phyloP scores from a whole-genome alignment of 2,329 filamentous ascomycete species.

The Magnaporthiopsis incrustans region DNA sequence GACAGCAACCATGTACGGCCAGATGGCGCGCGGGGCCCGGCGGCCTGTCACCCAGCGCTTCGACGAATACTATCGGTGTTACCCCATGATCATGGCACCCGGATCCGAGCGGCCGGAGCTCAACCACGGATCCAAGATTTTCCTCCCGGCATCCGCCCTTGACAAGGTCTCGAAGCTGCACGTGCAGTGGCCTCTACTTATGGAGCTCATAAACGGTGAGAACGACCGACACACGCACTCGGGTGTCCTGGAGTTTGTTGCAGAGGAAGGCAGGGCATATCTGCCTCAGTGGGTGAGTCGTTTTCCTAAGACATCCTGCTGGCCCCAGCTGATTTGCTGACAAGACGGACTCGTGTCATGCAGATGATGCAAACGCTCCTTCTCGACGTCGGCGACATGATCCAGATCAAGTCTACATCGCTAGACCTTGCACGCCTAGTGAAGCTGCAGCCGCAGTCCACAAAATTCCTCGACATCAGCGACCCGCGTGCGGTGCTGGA shows the following conservation, averaged over 20 bases:
- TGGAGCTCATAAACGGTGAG: slow-evolving; percentile 88
- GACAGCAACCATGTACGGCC: slow-evolving; percentile 29
- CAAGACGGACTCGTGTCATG: neutral
- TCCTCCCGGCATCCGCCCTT: slow-evolving; percentile 90
- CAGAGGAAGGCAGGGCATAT: slow-evolving; percentile 94
- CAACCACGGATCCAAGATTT: slow-evolving; percentile 96
- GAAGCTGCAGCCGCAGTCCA: slow-evolving; percentile 91
- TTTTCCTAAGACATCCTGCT: slow-evolving; percentile 8
- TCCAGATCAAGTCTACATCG: slow-evolving; percentile 92
- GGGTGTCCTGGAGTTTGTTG: slow-evolving; percentile 94
- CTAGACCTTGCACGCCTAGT: slow-evolving; percentile 85
- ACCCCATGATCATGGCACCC: slow-evolving; percentile 89
- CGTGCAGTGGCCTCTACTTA: slow-evolving; percentile 94
- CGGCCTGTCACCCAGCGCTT: slow-evolving; percentile 63
- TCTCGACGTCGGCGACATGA: slow-evolving; percentile 85
- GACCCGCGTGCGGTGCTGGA: slow-evolving; percentile 96
- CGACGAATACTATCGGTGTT: slow-evolving; percentile 98
- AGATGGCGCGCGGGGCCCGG: slow-evolving; percentile 36
- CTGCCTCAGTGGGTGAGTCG: slow-evolving; percentile 78
- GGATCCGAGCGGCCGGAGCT: slow-evolving; percentile 81
- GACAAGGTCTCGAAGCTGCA: slow-evolving; percentile 95
- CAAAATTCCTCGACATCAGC: slow-evolving; percentile 90
- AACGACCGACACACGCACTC: slow-evolving; percentile 78
- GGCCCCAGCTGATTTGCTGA: neutral
- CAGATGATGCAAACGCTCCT: slow-evolving; percentile 90